Conservation (phyloP, 345 rosid genomes). For the Citrus sp. region DNA sequence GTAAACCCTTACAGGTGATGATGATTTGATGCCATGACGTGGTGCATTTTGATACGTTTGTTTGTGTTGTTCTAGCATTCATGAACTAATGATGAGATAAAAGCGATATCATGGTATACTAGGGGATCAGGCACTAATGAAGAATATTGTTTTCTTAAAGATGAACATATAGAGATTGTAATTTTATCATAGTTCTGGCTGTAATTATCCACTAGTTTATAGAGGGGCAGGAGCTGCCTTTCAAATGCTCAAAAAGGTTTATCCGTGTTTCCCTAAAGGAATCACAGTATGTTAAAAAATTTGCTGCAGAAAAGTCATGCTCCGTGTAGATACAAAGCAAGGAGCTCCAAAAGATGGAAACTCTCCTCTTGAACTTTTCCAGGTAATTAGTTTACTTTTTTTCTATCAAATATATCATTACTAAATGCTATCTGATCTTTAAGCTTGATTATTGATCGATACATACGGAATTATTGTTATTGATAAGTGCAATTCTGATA, state of each 20-base stretch:
- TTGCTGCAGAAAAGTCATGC: slow-evolving; percentile 79
- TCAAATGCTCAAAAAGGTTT: neutral
- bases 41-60: neutral
- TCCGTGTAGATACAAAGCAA: slow-evolving; percentile 91
- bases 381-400: slow-evolving; percentile 38
- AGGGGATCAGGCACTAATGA: neutral
- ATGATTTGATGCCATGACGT: neutral
- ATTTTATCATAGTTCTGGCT: neutral
- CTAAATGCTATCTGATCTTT: neutral
- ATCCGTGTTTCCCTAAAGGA: neutral
- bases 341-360: slow-evolving; percentile 90
- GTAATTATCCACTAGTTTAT: neutral
- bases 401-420: neutral
- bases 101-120: neutral
- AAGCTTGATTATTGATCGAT: neutral
- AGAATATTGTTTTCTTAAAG: neutral
- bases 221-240: neutral
- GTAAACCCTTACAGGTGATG: neutral
- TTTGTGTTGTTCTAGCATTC: neutral
- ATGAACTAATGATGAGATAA: neutral
- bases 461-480: neutral
- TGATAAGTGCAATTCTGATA: neutral
- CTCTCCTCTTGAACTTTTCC: slow-evolving; percentile 87
- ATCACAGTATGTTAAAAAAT: neutral
- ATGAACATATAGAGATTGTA: neutral